A percentile compares a stretch with the other conserved stretches of the same genome.
Evolutionary conservation across 2,329 filamentous ascomycete genomes (phyloP).

Genomic region (Colletotrichum gigasporum): DNA sequence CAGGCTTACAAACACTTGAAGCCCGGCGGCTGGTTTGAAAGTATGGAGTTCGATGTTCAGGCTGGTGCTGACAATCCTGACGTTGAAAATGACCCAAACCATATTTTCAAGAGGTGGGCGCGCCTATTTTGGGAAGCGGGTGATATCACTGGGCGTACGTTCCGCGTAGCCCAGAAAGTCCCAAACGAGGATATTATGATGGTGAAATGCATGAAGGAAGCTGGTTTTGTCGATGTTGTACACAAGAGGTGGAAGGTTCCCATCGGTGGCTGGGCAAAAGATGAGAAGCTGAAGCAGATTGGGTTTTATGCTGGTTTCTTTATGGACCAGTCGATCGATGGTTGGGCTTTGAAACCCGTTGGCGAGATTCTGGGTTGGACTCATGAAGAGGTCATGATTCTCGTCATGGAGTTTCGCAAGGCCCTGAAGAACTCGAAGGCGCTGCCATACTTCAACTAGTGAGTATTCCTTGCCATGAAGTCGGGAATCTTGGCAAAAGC

Average conservation of each 20-base stretch:
- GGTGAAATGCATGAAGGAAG: conserved; percentile 31
- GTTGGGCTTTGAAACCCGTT: conserved; percentile 39
- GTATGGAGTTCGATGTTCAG: conserved; percentile 38
- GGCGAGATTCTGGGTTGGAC: conserved; percentile 41
- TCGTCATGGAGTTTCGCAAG: conserved; percentile 35
- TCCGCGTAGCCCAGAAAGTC: conserved; percentile 35
- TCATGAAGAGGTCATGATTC: conserved; percentile 35
- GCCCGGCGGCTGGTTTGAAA: conserved; percentile 44
- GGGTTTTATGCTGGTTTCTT: conserved; percentile 35
- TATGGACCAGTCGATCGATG: conserved; percentile 37
- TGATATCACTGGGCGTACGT: conserved; percentile 41
- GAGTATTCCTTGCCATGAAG: background rate
- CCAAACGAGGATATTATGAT: conserved; percentile 20
- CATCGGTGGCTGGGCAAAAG: conserved; percentile 31
- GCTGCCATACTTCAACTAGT: conserved; percentile 16
- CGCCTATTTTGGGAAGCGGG: conserved; percentile 41
- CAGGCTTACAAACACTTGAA: conserved; percentile 61
- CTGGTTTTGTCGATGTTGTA: conserved; percentile 36
- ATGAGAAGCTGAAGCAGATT: conserved; percentile 16
- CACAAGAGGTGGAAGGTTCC: conserved; percentile 31
- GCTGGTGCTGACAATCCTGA: conserved; percentile 9
- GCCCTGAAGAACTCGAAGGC: background rate
- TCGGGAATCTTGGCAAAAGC: background rate
- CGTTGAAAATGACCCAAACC: background rate
- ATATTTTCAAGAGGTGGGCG: conserved; percentile 36